Conservation (phyloP, 352 stramenopile genomes). For the Phytophthora meadii region DNA sequence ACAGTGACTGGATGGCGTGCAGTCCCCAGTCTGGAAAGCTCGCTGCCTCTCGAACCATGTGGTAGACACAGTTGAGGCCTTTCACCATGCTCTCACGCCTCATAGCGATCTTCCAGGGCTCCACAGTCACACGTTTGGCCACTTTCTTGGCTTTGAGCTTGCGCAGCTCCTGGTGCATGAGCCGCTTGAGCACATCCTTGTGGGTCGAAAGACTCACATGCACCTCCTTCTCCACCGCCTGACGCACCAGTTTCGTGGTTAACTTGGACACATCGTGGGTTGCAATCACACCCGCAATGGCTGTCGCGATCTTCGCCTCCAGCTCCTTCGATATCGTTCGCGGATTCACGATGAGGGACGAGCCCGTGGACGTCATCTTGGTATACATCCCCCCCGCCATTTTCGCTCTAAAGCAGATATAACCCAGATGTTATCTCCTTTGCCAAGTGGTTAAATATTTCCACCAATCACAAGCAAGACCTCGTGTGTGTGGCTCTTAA, state of each 20-base stretch:
- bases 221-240: slow-evolving; percentile 88
- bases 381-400: slow-evolving; percentile 78
- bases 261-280: slow-evolving; percentile 72
- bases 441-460: slow-evolving; percentile 6
- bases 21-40: slow-evolving; percentile 42
- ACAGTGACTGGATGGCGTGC: slow-evolving; percentile 72
- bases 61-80: slow-evolving; percentile 53
- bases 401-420: slow-evolving; percentile 1
- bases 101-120: slow-evolving; percentile 67
- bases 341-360: slow-evolving; percentile 75
- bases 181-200: slow-evolving; percentile 89
- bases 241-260: slow-evolving; percentile 82
- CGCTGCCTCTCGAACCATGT: slow-evolving; percentile 32
- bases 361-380: slow-evolving; percentile 76
- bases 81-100: slow-evolving; percentile 54
- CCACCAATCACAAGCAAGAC: slow-evolving; percentile 21
- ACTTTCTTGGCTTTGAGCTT: slow-evolving; percentile 81
- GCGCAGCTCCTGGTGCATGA: slow-evolving; percentile 88
- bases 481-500: slow-evolving; percentile 19
- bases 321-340: slow-evolving; percentile 85
- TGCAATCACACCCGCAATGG: slow-evolving; percentile 73
- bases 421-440: not conserved
- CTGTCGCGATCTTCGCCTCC: slow-evolving; percentile 76
- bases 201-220: slow-evolving; percentile 86
- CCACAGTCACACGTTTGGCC: slow-evolving; percentile 57